phyloP scores from a whole-genome alignment of 805 yeast species.

The Candida ulmi region DNA sequence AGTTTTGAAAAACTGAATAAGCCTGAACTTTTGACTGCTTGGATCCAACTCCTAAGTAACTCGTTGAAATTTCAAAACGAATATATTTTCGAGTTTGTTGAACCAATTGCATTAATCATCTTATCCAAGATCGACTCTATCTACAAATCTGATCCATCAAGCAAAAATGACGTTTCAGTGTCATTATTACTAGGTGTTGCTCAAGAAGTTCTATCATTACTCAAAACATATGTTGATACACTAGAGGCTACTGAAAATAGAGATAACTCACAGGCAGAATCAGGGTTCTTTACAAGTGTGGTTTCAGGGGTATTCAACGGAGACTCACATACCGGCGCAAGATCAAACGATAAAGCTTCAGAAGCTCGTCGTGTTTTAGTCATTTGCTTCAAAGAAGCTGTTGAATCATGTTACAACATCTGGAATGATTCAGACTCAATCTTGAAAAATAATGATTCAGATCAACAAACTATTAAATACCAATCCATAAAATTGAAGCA shows the following conservation, averaged over 20 bases:
- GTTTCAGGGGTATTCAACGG: constrained; percentile 76
- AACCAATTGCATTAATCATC: constrained; percentile 16
- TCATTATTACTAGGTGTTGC: constrained; percentile 48
- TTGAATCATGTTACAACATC: constrained; percentile 47
- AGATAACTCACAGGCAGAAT: constrained; percentile 39
- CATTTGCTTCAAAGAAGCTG: constrained; percentile 57
- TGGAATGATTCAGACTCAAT: constrained; percentile 66
- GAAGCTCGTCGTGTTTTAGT: constrained; percentile 15
- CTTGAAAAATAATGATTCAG: constrained; percentile 11
- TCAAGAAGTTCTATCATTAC: constrained; percentile 52
- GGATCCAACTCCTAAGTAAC: constrained; percentile 15
- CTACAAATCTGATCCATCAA: constrained; percentile 9
- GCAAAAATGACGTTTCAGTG: constrained; percentile 39
- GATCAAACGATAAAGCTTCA: constrained; percentile 1
- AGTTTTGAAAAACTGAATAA: constrained; percentile 18
- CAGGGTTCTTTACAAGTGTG: constrained; percentile 45
- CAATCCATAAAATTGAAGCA: constrained; percentile 60
- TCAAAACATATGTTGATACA: constrained; percentile 38
- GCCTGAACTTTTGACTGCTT: constrained; percentile 15
- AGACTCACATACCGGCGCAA: constrained; percentile 29
- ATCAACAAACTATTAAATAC: constrained; percentile 34
- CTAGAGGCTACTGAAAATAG: constrained; percentile 34
- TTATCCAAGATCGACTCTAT: constrained; percentile 17
- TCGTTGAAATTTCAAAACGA: constrained; percentile 22
- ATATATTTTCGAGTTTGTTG: constrained; percentile 19